Conservation (phyloP, 495 filamentous ascomycete species). For the Talaromyces borbonicus region DNA sequence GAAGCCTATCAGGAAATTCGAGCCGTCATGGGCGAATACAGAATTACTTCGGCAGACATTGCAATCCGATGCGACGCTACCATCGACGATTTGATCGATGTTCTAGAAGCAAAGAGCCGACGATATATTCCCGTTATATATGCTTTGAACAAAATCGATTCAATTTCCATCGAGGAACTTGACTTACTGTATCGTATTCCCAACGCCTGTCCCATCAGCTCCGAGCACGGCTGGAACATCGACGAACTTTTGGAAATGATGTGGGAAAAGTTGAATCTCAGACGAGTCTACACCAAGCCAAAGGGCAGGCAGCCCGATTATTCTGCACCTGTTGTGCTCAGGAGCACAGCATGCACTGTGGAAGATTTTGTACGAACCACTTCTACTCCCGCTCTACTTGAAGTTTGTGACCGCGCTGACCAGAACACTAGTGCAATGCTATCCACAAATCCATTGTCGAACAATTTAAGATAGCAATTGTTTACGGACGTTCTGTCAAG, state of each 20-base stretch:
- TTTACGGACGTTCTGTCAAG: conserved; percentile 96
- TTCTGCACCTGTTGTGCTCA: conserved; percentile 79
- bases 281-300: conserved; percentile 94
- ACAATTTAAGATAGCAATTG: conserved; percentile 88
- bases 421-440: conserved; percentile 64
- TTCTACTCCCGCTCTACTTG: conserved; percentile 4
- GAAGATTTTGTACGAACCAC: conserved; percentile 82
- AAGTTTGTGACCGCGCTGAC: conserved; percentile 15
- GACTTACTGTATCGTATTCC: conserved; percentile 95
- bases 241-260: conserved; percentile 94
- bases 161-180: conserved; percentile 93
- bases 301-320: conserved; percentile 95
- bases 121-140: conserved; percentile 97
- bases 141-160: conserved; percentile 97
- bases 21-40: conserved; percentile 95
- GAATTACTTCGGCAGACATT: conserved; percentile 93
- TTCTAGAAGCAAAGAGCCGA: conserved; percentile 89
- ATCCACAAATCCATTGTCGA: conserved; percentile 96
- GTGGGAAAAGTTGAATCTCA: conserved; percentile 93
- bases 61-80: conserved; percentile 95
- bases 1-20: conserved; percentile 67
- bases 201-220: conserved; percentile 91
- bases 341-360: conserved; percentile 70
- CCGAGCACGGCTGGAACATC: conserved; percentile 97
- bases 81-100: conserved; percentile 85